A percentile compares a stretch with the other conserved stretches of the same genome.
phyloP scores from a whole-genome alignment of 2,329 filamentous ascomycete genomes.

The Paraphaeosphaeria sporulosa region DNA sequence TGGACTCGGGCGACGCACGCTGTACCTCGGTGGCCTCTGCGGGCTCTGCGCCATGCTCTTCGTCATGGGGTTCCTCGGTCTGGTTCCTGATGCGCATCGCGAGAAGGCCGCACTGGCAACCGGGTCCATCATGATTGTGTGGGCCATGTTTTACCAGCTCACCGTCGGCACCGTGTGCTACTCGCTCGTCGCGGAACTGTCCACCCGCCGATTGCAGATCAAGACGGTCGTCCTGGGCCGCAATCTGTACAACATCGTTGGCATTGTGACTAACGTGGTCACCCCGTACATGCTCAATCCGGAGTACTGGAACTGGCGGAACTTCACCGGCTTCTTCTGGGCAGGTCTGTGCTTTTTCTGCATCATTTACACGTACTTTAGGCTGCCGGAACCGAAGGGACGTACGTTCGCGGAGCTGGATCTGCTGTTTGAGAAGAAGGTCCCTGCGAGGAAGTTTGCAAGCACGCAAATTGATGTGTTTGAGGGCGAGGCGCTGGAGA shows the following conservation, averaged over 20 bases:
- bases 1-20: conserved; percentile 75
- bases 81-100: conserved; percentile 69
- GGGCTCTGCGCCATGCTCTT: conserved; percentile 79
- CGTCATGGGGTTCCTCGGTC: conserved; percentile 82
- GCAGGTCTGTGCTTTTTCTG: conserved; percentile 80
- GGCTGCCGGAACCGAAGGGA: conserved; percentile 79
- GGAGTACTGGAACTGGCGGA: conserved; percentile 84
- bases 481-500: conserved; percentile 34
- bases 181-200: conserved; percentile 84
- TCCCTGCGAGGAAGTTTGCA: conserved; percentile 77
- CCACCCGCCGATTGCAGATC: conserved; percentile 82
- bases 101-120: conserved; percentile 74
- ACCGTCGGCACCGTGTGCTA: conserved; percentile 91
- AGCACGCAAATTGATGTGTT: conserved; percentile 65
- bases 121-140: conserved; percentile 75
- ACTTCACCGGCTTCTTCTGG: conserved; percentile 90
- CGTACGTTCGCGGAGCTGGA: conserved; percentile 88
- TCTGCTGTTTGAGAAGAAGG: conserved; percentile 77
- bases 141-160: conserved; percentile 73
- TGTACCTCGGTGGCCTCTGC: conserved; percentile 77
- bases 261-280: conserved; percentile 80
- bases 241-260: conserved; percentile 78
- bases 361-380: conserved; percentile 82
- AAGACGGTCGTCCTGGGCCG: conserved; percentile 90
- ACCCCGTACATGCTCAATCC: conserved; percentile 96